Conservation (phyloP, 805 yeast genomes). For the Millerozyma miso region DNA sequence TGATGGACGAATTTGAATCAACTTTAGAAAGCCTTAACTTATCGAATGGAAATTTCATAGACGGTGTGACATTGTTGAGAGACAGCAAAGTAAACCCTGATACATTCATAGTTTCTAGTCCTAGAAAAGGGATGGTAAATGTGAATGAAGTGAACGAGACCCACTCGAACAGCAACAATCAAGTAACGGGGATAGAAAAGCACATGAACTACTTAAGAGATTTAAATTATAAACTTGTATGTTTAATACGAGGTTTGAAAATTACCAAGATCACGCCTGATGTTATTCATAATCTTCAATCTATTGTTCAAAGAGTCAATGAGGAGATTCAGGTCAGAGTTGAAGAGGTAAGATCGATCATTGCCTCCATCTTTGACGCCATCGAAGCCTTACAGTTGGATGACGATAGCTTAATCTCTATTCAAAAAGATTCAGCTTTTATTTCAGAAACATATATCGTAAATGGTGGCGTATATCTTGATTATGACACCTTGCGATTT, state of each 20-base stretch:
- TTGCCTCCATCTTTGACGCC: slow-evolving; percentile 21
- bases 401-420: slow-evolving; percentile 28
- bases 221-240: slow-evolving; percentile 33
- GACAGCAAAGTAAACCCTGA: slow-evolving; percentile 8
- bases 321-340: slow-evolving; percentile 21
- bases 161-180: slow-evolving; percentile 2
- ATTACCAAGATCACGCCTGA: slow-evolving; percentile 35
- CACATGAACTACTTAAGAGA: slow-evolving; percentile 28
- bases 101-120: slow-evolving; percentile 28
- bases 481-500: slow-evolving; percentile 32
- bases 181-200: slow-evolving; percentile 10
- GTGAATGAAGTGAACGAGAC: background rate
- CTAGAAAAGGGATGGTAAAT: slow-evolving; percentile 12
- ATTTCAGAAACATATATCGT: slow-evolving; percentile 10
- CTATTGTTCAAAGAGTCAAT: slow-evolving; percentile 24
- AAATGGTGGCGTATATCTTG: slow-evolving; percentile 29
- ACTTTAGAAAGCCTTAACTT: slow-evolving; percentile 19
- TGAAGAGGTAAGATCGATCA: slow-evolving; percentile 18
- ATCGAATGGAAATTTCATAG: slow-evolving; percentile 5
- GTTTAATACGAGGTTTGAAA: slow-evolving; percentile 31
- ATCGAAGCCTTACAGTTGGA: slow-evolving; percentile 25
- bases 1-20: slow-evolving; percentile 30
- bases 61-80: background rate
- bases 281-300: slow-evolving; percentile 16
- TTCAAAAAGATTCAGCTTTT: slow-evolving; percentile 20